A percentile compares a stretch with the other conserved stretches of the same genome.
Conservation (phyloP, 164 flowering plant genomes). For the Annona cherimola region DNA sequence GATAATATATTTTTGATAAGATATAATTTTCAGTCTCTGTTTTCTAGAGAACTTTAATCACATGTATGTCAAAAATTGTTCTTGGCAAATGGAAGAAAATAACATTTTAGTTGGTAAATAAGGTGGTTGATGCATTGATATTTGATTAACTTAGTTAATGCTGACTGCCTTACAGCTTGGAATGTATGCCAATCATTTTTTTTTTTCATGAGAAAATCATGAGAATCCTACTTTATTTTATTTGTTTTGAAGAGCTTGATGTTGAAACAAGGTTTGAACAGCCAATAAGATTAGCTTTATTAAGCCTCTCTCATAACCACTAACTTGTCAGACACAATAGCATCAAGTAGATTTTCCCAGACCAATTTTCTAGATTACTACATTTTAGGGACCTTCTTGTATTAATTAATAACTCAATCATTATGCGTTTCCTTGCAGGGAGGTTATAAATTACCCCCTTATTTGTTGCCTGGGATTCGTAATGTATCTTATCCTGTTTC, state of each 20-base stretch:
- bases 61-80: no score
- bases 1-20: no score
- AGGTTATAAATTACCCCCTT: background rate
- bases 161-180: background rate
- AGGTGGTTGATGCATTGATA: no score
- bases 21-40: no score
- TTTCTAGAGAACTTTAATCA: no score
- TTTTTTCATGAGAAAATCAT: background rate
- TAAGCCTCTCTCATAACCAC: background rate
- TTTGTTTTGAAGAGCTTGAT: background rate
- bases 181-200: background rate
- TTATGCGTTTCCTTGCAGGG: background rate
- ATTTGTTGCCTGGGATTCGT: background rate
- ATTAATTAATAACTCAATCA: background rate
- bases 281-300: background rate
- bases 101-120: no score
- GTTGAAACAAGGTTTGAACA: background rate
- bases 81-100: background rate
- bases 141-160: no score
- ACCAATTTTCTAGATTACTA: background rate
- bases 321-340: background rate
- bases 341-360: background rate
- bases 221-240: background rate
- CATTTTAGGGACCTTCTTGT: background rate
- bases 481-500: background rate